These are phyloP conservation scores for Ganoderma lucidum DNA, from an alignment of 1,284 basidiomycete species.

Conservation along the genomic window DNA sequence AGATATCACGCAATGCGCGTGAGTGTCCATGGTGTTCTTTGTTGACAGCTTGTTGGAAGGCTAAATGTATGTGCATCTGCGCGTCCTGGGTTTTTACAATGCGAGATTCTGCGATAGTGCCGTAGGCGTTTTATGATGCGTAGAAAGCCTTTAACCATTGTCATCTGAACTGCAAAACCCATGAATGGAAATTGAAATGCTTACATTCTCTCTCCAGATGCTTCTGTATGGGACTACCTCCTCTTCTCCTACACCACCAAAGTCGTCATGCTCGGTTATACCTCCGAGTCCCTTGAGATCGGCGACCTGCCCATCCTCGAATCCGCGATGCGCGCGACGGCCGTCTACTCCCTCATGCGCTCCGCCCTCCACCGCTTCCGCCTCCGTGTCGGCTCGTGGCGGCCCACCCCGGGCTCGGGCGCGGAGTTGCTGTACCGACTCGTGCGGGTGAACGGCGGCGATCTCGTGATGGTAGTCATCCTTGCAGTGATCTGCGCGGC, in stretches of 20 bases:
- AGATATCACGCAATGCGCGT: not conserved
- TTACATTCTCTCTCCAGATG: constrained; percentile 27
- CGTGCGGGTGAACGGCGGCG: constrained; percentile 56
- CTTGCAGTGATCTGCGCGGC: constrained; percentile 71
- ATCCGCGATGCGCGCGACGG: constrained; percentile 71
- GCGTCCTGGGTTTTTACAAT: too few species aligned
- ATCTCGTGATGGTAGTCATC: constrained; percentile 53
- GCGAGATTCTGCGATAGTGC: too few species aligned
- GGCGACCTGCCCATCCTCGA: constrained; percentile 86
- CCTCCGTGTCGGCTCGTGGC: constrained; percentile 56
- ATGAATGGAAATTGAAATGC: not conserved
- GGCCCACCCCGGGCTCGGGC: constrained; percentile 59
- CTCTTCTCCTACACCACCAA: constrained; percentile 87
- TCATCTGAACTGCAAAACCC: not conserved
- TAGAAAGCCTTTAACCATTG: not conserved
- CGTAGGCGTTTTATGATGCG: not conserved
- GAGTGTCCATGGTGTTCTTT: not conserved
- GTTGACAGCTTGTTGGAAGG: too few species aligned
- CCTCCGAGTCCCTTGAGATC: constrained; percentile 78
- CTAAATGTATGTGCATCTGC: too few species aligned
- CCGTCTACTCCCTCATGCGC: constrained; percentile 50
- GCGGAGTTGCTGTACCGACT: constrained; percentile 69
- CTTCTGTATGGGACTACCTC: constrained; percentile 62
- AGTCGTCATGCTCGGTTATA: constrained; percentile 84
- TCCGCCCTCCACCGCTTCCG: constrained; percentile 46